Base-by-base conservation (phyloP, 768 basidiomycete genomes). In the Pisolithus microcarpus region DNA sequence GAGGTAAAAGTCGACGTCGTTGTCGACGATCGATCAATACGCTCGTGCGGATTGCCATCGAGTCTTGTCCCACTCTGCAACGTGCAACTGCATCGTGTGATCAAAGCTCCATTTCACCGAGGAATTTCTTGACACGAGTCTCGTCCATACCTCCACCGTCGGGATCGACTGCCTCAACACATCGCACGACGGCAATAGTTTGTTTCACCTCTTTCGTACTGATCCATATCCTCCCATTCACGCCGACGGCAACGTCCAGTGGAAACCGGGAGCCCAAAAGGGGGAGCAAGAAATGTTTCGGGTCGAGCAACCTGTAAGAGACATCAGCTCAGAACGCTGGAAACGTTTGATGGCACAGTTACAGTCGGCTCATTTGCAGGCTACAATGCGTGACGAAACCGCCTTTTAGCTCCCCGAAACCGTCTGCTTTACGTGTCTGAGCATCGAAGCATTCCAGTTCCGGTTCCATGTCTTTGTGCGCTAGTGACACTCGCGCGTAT, bases 401-500 rank as follows among this genome's bases (percentile, higher is more conserved):
- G 7, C 85, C 88, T 56, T 89, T 92, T 36, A 99, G 76, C 58
- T 94, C 93, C 1, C 96, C 96, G 58, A 89, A 97, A 0, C 92
- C 95, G 53, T 91, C 90, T 1, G 92, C 73, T 68, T 96, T 98
- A 56, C 82, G 84, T 23, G 90, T 91, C 58, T 92, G 87, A 2
- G 91, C 89, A 61, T 97, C 91, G 59, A 96, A 91, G 65, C 96
- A 99, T 63, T 96, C 92, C 8, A 99, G 72, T 62, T 99, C 96
- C 1, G 96, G 94, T 49, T 99, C 96, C 89, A 97, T 94, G 65
- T 98, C 94, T 61, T 92, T 89, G 62, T 94, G 91, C 5, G 96
- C 93, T 19, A 95, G 72, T 13, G 92, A 92, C 28, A 99, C 85
- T 23, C 94, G 81, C 0, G 92, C 92, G 65, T 95, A 98, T 1